Base-by-base conservation (phyloP, 2,329 filamentous ascomycete species). In the Diatrype stigma region DNA sequence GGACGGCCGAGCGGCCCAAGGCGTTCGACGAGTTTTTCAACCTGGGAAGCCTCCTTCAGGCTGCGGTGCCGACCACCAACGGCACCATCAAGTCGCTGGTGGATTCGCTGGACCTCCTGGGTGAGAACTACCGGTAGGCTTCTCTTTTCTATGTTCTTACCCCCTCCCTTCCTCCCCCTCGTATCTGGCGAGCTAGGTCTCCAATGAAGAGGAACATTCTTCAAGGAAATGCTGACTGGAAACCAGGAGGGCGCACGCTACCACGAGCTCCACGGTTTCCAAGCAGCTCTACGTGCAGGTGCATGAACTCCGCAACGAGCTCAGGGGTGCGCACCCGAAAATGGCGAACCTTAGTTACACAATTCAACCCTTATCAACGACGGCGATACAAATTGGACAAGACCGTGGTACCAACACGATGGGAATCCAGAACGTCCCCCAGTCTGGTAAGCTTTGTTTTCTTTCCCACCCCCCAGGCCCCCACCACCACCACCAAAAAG, bases 391-490 rank as follows among this genome's bases (percentile, higher is more conserved):
- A 14, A 5, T 30, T 4, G 51, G 50, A 30, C 21, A 53, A 21
- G 34, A 30, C 3, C 14, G 42, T 2, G 51, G 53, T 2, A 47
- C 51, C 2, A 59, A 57, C 19, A 38, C 40, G 6, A n/a, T 55
- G 22, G 55, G 56, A 11, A 40, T 59, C 23, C 42, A 55, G 30
- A 14, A 47, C 12, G 47, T 54, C 3, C 17, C 56, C 1, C 54
- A 59, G 40, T 49, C 47, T 16, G 54, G 56, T 59, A 46, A 46
- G 56, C 50, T 42, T n/a, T n/a, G n/a, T n/a, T n/a, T n/a, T n/a
- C n/a, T n/a, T n/a, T n/a, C n/a, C n/a, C n/a, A n/a, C n/a, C n/a
- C n/a, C n/a, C n/a, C n/a, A n/a, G n/a, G n/a, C n/a, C n/a, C n/a
- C n/a, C n/a, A n/a, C n/a, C n/a, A n/a, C n/a, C n/a, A n/a, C n/a